Percentiles rank a stretch among this genome's conserved stretches.
Conservation (phyloP, 202 grass and related monocot genomes). For the Saccharum hybrid region DNA sequence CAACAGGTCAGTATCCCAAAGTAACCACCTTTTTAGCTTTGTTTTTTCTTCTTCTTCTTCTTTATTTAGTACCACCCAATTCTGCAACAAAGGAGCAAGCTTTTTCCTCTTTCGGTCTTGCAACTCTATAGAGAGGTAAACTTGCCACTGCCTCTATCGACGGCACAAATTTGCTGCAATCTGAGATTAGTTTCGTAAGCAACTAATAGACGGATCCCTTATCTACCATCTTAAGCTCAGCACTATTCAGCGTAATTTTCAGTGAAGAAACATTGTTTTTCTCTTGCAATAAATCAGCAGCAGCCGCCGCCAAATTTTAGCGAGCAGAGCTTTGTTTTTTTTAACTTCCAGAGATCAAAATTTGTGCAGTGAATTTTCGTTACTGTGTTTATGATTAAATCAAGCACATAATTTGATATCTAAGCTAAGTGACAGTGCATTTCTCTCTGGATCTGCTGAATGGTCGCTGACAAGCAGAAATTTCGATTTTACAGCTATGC, state of each 20-base stretch:
- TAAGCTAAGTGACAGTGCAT: not conserved
- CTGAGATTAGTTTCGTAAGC: slow-evolving; percentile 11
- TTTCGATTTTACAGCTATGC: slow-evolving; percentile 68
- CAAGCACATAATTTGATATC: slow-evolving; percentile 9
- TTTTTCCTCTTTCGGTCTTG: not conserved
- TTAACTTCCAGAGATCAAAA: not conserved
- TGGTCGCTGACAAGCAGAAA: too few relatives aligned
- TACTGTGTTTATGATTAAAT: slow-evolving; percentile 12
- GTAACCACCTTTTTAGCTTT: not conserved
- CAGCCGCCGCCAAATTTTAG: too few relatives aligned
- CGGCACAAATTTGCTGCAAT: slow-evolving; percentile 14
- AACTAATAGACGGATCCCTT: not conserved
- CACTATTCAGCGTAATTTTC: too few relatives aligned
- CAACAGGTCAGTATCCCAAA: slow-evolving; percentile 63
- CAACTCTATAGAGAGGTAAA: not conserved
- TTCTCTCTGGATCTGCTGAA: slow-evolving; percentile 16
- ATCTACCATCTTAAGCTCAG: too few relatives aligned
- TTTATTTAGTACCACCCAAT: not conserved
- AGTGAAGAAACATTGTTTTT: too few relatives aligned
- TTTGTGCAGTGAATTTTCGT: not conserved
- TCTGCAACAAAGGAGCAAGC: not conserved
- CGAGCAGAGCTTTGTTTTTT: not conserved
- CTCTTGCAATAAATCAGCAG: too few relatives aligned
- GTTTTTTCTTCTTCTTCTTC: not conserved
- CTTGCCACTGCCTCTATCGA: not conserved